phyloP scores from a whole-genome alignment of 768 basidiomycete genomes.

The Brasilioporus rufonigricans region DNA sequence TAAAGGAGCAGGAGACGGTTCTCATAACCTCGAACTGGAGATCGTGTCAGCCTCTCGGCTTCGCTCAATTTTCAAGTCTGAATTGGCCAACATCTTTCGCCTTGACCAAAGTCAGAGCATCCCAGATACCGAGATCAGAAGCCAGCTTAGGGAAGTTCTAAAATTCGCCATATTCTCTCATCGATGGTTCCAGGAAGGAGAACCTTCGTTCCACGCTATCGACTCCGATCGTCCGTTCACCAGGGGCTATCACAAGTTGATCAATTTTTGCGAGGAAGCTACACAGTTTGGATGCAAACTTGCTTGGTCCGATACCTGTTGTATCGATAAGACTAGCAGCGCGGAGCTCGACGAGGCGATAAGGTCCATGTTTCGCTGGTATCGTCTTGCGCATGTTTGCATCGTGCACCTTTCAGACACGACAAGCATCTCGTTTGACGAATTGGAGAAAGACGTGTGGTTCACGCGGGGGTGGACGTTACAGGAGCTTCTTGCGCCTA shows the following conservation, averaged over 20 bases:
- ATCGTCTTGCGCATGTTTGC: neutral
- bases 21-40: conserved; percentile 3
- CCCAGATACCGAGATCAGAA: neutral
- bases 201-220: conserved; percentile 1
- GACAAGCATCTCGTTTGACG: neutral
- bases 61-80: conserved; percentile 4
- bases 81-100: conserved; percentile 3
- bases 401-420: neutral
- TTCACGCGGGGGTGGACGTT: neutral
- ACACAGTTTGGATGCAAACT: conserved; percentile 7
- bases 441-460: neutral
- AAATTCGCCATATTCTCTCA: conserved; percentile 18
- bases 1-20: neutral
- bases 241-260: conserved; percentile 11
- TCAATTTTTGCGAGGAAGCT: conserved; percentile 11
- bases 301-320: neutral
- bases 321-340: neutral
- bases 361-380: neutral
- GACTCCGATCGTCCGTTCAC: conserved; percentile 3
- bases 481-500: neutral
- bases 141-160: conserved; percentile 1
- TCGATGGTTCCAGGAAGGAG: conserved; percentile 11
- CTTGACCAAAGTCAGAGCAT: neutral
- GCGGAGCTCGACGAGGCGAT: neutral
- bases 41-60: conserved; percentile 4